phyloP scores from a whole-genome alignment of 2,329 filamentous ascomycete genomes.

The Penicillium sp. region DNA sequence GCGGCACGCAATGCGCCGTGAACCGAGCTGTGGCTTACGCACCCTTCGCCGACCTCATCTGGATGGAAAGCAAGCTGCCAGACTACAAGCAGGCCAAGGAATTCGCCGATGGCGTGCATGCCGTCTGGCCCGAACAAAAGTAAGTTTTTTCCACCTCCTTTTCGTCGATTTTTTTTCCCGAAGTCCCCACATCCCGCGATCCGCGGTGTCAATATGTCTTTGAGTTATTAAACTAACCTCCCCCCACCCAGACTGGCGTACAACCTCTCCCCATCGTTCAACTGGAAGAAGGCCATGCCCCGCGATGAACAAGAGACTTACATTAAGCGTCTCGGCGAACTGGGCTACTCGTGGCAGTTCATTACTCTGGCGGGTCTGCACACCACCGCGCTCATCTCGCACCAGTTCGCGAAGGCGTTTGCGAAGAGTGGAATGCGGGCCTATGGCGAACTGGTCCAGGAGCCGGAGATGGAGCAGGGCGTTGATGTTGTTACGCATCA shows the following conservation, averaged over 20 bases:
- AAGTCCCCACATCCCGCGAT: background rate
- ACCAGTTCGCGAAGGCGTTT: slow-evolving; percentile 85
- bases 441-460: slow-evolving; percentile 95
- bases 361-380: slow-evolving; percentile 98
- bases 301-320: slow-evolving; percentile 94
- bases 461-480: slow-evolving; percentile 88
- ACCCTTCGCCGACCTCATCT: slow-evolving; percentile 92
- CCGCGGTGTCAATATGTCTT: background rate
- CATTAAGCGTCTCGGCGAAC: slow-evolving; percentile 79
- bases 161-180: background rate
- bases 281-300: slow-evolving; percentile 98
- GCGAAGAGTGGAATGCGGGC: slow-evolving; percentile 85
- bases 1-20: slow-evolving; percentile 86
- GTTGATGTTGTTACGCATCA: slow-evolving; percentile 98
- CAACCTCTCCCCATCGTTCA: slow-evolving; percentile 98
- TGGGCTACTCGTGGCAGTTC: slow-evolving; percentile 99
- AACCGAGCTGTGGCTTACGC: slow-evolving; percentile 90
- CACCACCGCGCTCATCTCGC: slow-evolving; percentile 87
- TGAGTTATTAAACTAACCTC: slow-evolving; percentile 16
- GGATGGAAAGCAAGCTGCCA: slow-evolving; percentile 99
- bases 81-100: slow-evolving; percentile 89
- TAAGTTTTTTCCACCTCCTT: slow-evolving; percentile 48
- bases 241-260: slow-evolving; percentile 72
- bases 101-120: slow-evolving; percentile 91
- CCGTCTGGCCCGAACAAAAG: slow-evolving; percentile 96